A percentile compares a stretch with the other conserved stretches of the same genome.
Evolutionary conservation across 2,329 filamentous ascomycete species (phyloP).

Genomic region (Bipolaris gigantea): DNA sequence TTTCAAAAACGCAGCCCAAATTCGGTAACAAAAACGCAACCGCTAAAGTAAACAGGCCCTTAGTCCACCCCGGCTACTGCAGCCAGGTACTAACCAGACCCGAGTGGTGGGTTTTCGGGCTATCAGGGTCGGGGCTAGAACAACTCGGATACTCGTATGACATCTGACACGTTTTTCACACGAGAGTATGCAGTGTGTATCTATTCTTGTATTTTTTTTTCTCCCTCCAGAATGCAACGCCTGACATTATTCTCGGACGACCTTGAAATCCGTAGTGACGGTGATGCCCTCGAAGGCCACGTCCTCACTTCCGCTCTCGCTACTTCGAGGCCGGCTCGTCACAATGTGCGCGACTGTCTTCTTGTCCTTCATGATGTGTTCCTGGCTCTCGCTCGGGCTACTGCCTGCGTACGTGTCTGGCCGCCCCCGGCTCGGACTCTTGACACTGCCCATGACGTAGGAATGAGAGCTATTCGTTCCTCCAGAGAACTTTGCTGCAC

Average conservation of each 20-base stretch:
- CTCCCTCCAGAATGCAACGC: background rate
- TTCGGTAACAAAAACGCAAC: too few relatives aligned
- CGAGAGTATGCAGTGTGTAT: too few relatives aligned
- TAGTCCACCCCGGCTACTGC: background rate
- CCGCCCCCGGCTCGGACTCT: conserved; percentile 1
- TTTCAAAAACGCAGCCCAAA: too few relatives aligned
- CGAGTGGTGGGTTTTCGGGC: background rate
- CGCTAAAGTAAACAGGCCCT: too few relatives aligned
- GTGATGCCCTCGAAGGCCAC: conserved; percentile 11
- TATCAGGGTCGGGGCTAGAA: background rate
- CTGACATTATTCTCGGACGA: conserved; percentile 7
- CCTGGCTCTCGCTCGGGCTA: conserved; percentile 20
- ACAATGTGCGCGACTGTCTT: conserved; percentile 7
- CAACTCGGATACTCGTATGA: background rate
- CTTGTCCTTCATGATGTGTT: conserved; percentile 8
- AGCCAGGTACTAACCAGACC: background rate
- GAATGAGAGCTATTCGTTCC: background rate
- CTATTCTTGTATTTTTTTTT: background rate
- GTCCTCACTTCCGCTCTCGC: conserved; percentile 7
- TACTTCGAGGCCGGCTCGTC: background rate
- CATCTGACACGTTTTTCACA: background rate
- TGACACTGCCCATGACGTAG: conserved; percentile 9
- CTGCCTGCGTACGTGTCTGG: conserved; percentile 7
- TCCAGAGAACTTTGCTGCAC: background rate
- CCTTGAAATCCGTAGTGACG: conserved; percentile 13